Evolutionary conservation across 805 yeast species (phyloP).

Genomic region (Candida manassasensis): DNA sequence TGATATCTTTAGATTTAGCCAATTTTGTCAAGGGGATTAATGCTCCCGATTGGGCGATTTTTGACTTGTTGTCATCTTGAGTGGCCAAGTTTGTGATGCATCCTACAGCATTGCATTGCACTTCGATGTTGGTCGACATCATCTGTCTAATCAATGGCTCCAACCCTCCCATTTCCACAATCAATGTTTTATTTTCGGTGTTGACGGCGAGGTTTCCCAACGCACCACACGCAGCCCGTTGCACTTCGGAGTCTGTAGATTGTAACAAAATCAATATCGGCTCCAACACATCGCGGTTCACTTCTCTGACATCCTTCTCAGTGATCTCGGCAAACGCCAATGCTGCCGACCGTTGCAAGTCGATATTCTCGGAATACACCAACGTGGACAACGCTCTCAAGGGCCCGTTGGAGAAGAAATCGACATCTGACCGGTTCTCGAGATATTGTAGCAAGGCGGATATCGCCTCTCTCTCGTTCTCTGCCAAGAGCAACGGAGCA

Average conservation of each 20-base stretch:
- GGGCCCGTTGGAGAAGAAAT: slow-evolving; percentile 84
- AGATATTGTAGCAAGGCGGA: slow-evolving; percentile 82
- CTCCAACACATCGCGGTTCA: slow-evolving; percentile 85
- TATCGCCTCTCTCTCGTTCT: slow-evolving; percentile 95
- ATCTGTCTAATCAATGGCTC: slow-evolving; percentile 95
- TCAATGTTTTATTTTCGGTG: slow-evolving; percentile 86
- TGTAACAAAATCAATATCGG: slow-evolving; percentile 87
- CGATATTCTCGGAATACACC: slow-evolving; percentile 92
- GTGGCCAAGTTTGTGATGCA: slow-evolving; percentile 98
- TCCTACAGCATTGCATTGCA: slow-evolving; percentile 98
- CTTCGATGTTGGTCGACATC: slow-evolving; percentile 96
- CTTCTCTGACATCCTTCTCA: slow-evolving; percentile 90
- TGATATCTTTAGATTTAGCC: slow-evolving; percentile 88
- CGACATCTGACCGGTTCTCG: slow-evolving; percentile 83
- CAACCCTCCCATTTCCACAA: slow-evolving; percentile 97
- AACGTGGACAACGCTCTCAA: slow-evolving; percentile 84
- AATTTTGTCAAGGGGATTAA: slow-evolving; percentile 88
- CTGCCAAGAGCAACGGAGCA: slow-evolving; percentile 79
- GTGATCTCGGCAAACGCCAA: slow-evolving; percentile 98
- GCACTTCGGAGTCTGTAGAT: slow-evolving; percentile 87
- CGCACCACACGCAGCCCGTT: slow-evolving; percentile 98
- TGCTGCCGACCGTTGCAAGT: slow-evolving; percentile 94
- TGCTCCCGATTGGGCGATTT: slow-evolving; percentile 95
- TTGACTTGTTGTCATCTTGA: slow-evolving; percentile 93
- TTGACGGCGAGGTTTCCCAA: slow-evolving; percentile 97